These are phyloP conservation scores for Deakozyma indianensis DNA, from an alignment of 805 yeast species.

Conservation along the genomic window DNA sequence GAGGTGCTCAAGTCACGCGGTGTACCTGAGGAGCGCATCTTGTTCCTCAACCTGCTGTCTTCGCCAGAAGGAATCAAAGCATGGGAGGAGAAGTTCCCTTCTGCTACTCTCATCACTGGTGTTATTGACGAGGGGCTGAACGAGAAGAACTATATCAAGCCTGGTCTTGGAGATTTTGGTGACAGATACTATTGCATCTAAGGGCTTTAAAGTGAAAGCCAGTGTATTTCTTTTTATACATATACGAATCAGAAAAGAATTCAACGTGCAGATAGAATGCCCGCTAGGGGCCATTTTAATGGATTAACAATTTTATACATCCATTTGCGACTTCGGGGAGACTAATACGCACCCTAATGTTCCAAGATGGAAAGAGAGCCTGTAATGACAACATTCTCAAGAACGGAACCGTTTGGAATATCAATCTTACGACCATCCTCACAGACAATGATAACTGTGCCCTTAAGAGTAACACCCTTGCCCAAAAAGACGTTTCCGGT, in stretches of 20 bases:
- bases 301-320: no score
- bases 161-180: constrained; percentile 97
- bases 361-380: constrained; percentile 92
- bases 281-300: no score
- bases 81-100: constrained; percentile 68
- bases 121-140: constrained; percentile 80
- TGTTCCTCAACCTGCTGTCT: constrained; percentile 82
- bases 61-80: constrained; percentile 86
- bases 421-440: constrained; percentile 94
- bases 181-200: constrained; percentile 91
- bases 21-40: constrained; percentile 72
- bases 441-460: constrained; percentile 95
- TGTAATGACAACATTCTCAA: constrained; percentile 94
- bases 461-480: constrained; percentile 79
- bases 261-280: no score
- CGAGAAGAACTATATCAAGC: constrained; percentile 71
- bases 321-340: no score
- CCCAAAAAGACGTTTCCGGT: constrained; percentile 94
- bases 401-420: constrained; percentile 88
- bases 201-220: constrained; percentile 2
- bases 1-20: constrained; percentile 81
- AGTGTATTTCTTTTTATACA: background rate
- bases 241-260: background rate
- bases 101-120: constrained; percentile 83
- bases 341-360: no score